Conservation (phyloP, 768 basidiomycete species). For the Trametes maxima region DNA sequence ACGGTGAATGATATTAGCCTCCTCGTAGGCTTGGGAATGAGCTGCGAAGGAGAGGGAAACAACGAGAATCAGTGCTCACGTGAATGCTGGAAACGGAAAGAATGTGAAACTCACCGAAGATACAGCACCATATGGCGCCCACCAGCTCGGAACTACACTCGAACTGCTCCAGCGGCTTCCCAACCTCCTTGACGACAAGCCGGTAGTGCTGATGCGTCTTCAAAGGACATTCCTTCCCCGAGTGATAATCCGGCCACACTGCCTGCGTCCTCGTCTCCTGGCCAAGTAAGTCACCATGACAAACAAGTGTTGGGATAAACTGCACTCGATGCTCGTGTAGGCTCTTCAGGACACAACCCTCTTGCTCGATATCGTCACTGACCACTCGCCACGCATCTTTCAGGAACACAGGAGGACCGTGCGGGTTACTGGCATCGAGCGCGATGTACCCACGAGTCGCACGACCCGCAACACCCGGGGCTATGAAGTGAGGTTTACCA, state of each 20-base stretch:
- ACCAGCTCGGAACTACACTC: not conserved
- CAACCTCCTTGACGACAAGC: conserved; percentile 19
- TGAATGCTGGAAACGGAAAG: too few relatives aligned
- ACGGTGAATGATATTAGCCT: not conserved
- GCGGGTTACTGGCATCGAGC: not conserved
- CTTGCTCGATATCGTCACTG: not conserved
- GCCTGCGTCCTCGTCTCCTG: conserved; percentile 3
- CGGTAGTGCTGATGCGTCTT: conserved; percentile 22
- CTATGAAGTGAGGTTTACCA: not conserved
- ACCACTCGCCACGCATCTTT: conserved; percentile 22
- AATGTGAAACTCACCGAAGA: too few relatives aligned
- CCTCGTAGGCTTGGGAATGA: not conserved
- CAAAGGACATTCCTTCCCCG: not conserved
- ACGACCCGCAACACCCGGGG: conserved; percentile 30
- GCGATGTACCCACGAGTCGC: conserved; percentile 18
- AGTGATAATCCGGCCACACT: not conserved
- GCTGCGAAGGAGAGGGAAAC: not conserved
- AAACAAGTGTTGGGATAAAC: conserved; percentile 2
- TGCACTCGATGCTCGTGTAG: not conserved
- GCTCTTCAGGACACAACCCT: conserved; percentile 4
- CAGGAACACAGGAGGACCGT: conserved; percentile 9
- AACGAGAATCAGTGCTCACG: too few relatives aligned
- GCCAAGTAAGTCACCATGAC: conserved; percentile 2
- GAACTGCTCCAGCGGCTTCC: conserved; percentile 9
- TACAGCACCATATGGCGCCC: too few relatives aligned